Evolutionary conservation across 1,284 basidiomycete species (phyloP), one percentile per base, ranked within the genome.

Genomic region (Moniliella sp.): DNA sequence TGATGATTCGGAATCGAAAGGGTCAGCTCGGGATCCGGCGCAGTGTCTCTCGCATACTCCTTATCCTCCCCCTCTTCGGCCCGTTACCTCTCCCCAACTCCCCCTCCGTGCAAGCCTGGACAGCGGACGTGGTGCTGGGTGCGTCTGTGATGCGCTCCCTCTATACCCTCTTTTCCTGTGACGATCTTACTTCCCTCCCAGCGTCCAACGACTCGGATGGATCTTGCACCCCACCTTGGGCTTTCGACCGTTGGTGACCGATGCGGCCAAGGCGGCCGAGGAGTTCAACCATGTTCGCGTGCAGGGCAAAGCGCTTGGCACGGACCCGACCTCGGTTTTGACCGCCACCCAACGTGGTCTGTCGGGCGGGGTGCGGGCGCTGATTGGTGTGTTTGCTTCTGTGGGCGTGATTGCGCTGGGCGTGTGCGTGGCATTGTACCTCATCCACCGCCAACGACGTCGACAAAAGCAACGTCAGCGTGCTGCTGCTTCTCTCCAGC

Each of bases 281-380:
- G 37, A 54, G 18, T 54, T 54, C 37, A n/a, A 46, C 9, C 41
- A 44, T 7, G 50, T 54, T n/a, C 42, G 50, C 11, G 35, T 54
- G 33, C 45, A 44, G 32, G 43, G 45, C 31, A 33, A 49, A 35
- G 37, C 31, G n/a, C 42, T 54, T 15, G 49, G 49, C n/a, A 29
- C 21, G 41, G 19, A 8, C 12, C 16, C 32, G 18, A 17, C 12
- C 10, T 15, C 28, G 9, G 18, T 15, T 11, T n/a, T n/a, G n/a
- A 28, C 4, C 12, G 21, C 21, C 21, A 23, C 7, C 21, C n/a
- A n/a, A n/a, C 7, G 32, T 4, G 32, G 32, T 1, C 16, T 35
- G 3, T 25, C 19, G 2, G 19, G 46, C 25, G 49, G 47, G 4
- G 39, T 46, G 5, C 47, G 43, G 27, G 45, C 40, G 18, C 49